Base-by-base conservation (phyloP, 1,284 basidiomycete species). In the Cerioporus squamosus region DNA sequence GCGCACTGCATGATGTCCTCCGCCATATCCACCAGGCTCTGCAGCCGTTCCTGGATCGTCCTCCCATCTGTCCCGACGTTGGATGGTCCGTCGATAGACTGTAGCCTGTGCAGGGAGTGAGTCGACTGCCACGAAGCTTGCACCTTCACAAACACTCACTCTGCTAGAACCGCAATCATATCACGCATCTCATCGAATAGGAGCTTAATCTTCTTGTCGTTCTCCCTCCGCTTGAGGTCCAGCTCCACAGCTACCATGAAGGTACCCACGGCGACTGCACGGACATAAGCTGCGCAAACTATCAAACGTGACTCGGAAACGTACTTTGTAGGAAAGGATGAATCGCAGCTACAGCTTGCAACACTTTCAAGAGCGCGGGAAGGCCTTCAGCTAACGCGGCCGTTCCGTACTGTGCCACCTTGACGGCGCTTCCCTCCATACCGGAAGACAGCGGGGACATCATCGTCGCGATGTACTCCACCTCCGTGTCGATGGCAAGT, bases 171-270 rank as follows among this genome's bases (percentile, higher is more conserved):
- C 1, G 68, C 63, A 75, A 82, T 78, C 75, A 79, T 77, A 49
- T 77, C 62, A 8, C 59, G 52, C 62, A 64, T 64, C 45, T 64
- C 62, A n/a, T 53, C 15, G 36, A 64, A 59, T 2, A 82, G 63
- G 0, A 73, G 69, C 2, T 72, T 49, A 2, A 81, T 75, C 47
- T 78, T 80, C 60, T 71, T 72, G 60, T 81, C 76, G 57, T 81
- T 82, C 15, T 79, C 75, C 20, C 77, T 67, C 29, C 78, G 69
- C 9, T 72, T 77, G n/a, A 76, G 48, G 36, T 80, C 76, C n/a
- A 81, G 70, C 14, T 70, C 75, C 23, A 78, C 71, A 0, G 77
- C 77, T 1, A 74, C 69, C 59, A 75, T 75, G 68, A 82, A 81
- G 0, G 79, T 78, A 33, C 73, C 55, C 2, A 81, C 77, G 10